Base-by-base conservation (phyloP, 2,329 filamentous ascomycete genomes). In the Claviceps sorghi region DNA sequence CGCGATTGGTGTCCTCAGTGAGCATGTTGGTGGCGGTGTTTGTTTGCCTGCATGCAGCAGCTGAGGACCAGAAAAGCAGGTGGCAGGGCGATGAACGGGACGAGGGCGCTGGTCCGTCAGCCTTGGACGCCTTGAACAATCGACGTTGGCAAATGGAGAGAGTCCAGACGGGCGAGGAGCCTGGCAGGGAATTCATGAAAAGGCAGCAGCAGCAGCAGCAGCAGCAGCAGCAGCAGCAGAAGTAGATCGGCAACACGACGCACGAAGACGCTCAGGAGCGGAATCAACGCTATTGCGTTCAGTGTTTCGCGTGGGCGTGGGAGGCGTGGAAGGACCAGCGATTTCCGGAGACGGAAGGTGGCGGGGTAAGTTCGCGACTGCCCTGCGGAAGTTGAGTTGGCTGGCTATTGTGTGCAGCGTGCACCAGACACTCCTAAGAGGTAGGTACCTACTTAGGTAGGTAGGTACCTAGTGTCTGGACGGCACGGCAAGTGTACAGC, bases 311-410 rank as follows among this genome's bases (percentile, higher is more conserved):
- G 26, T 26, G 26, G 29, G 53, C 38, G 40, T 48, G 51, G 42
- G 51, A 19, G 43, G 48, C 36, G 48, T 44, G 43, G 49, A 46
- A 54, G 48, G 45, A 48, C 42, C 51, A 52, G 48, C 53, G 48
- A 44, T 54, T 54, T 54, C 53, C 53, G 53, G 53, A 54, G 50
- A 53, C 50, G 53, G 53, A 53, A 51, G 53, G 50, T 54, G 53
- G 53, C 53, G 53, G 53, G 51, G 53, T 52, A 52, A 41, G 49
- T 52, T 51, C 46, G 46, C 42, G 46, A 42, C n/a, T 51, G 49
- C 19, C 17, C 17, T 13, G 36, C 32, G 19, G 43, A 42, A 51
- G 43, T 45, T 46, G 49, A 26, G 29, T 13, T 44, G 9, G 5
- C 19, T 44, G 21, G 11, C 19, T 29, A 29, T 41, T 41, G 29